phyloP scores from a whole-genome alignment of 148 eudicot species.

The Fagopyrum tataricum region DNA sequence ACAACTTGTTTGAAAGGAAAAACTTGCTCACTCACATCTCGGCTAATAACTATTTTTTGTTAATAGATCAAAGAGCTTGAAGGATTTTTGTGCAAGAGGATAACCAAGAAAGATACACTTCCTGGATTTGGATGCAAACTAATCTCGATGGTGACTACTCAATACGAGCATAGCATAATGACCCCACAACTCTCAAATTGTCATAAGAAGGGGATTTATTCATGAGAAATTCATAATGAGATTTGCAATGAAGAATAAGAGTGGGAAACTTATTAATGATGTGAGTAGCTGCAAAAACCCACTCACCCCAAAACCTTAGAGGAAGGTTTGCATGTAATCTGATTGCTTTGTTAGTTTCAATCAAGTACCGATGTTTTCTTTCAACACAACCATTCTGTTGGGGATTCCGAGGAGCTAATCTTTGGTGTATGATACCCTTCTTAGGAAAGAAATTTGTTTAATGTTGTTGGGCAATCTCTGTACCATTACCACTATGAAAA shows the following conservation, averaged over 20 bases:
- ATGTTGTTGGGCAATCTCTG: background rate
- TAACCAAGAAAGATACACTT: background rate
- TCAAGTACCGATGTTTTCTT: background rate
- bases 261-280: background rate
- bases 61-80: background rate
- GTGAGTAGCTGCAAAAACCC: background rate
- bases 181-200: background rate
- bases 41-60: background rate
- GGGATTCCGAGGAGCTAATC: background rate
- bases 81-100: background rate
- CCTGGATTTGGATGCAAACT: background rate
- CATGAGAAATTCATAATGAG: background rate
- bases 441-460: background rate
- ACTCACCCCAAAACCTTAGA: background rate
- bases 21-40: too few relatives aligned
- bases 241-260: accelerated
- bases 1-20: too few relatives aligned
- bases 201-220: background rate
- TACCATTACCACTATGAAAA: background rate
- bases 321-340: background rate
- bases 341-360: background rate
- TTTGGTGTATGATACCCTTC: background rate
- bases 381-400: background rate
- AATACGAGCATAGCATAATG: background rate
- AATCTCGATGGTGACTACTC: background rate